phyloP scores from a whole-genome alignment of 2,329 filamentous ascomycete genomes.

The Cordyceps cicadae region DNA sequence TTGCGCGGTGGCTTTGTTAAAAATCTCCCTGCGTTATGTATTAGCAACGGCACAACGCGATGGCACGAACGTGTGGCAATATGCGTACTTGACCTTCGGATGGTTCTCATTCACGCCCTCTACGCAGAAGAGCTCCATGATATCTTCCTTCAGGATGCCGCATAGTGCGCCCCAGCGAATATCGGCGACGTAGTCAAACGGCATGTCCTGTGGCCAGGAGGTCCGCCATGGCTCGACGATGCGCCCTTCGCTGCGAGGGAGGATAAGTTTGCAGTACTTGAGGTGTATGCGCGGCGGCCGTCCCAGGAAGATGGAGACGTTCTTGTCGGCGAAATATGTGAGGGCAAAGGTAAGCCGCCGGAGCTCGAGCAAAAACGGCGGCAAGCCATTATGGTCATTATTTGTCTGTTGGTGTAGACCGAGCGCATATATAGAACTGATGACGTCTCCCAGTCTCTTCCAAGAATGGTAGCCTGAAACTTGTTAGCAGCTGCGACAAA shows the following conservation, averaged over 20 bases:
- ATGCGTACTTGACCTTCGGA: slow-evolving; percentile 7
- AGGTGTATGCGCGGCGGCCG: slow-evolving; percentile 38
- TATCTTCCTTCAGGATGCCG: slow-evolving; percentile 11
- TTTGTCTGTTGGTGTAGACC: slow-evolving; percentile 35
- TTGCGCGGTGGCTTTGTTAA: slow-evolving; percentile 1
- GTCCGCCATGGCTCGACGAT: background rate
- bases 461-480: slow-evolving; percentile 36
- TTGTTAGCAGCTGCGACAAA: background rate
- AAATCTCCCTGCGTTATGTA: background rate
- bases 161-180: slow-evolving; percentile 10
- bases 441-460: slow-evolving; percentile 37
- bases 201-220: slow-evolving; percentile 8
- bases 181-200: slow-evolving; percentile 12
- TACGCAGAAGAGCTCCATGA: slow-evolving; percentile 6
- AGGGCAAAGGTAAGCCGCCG: slow-evolving; percentile 32
- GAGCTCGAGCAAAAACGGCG: slow-evolving; percentile 33
- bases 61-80: background rate
- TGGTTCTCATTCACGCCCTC: slow-evolving; percentile 2
- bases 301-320: slow-evolving; percentile 40
- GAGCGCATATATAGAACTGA: slow-evolving; percentile 36
- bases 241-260: slow-evolving; percentile 9
- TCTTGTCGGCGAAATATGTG: slow-evolving; percentile 38
- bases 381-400: slow-evolving; percentile 16
- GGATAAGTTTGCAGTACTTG: slow-evolving; percentile 31
- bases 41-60: background rate